Evolutionary conservation across 805 yeast species (phyloP).

Genomic region (Starmerella lactis-condensi): DNA sequence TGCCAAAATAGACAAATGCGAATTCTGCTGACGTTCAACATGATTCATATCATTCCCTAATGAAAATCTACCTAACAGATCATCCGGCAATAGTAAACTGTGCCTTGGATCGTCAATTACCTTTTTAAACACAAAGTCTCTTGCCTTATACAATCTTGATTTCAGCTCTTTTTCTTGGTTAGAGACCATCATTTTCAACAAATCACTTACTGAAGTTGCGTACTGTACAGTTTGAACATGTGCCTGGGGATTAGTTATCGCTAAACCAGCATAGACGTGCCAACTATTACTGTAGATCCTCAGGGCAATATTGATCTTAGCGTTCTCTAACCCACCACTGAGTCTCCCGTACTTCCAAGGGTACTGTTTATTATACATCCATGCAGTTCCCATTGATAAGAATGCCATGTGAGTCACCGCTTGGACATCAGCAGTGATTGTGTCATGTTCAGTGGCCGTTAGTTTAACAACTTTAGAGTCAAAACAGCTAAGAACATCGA

Average conservation of each 20-base stretch:
- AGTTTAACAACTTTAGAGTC: constrained; percentile 60
- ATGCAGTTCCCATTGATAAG: constrained; percentile 89
- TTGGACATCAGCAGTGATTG: constrained; percentile 93
- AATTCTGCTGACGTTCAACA: constrained; percentile 43
- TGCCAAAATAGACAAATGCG: constrained; percentile 73
- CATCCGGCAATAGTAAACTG: constrained; percentile 53
- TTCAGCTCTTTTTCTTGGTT: constrained; percentile 40
- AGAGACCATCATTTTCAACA: constrained; percentile 68
- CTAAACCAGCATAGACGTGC: constrained; percentile 97
- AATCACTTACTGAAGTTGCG: constrained; percentile 62
- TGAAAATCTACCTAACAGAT: constrained; percentile 63
- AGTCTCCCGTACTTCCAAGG: constrained; percentile 79
- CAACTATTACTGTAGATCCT: constrained; percentile 85
- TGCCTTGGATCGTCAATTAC: constrained; percentile 31
- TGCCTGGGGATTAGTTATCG: constrained; percentile 88
- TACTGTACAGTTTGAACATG: constrained; percentile 82
- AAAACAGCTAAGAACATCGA: constrained; percentile 47
- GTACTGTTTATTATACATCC: constrained; percentile 65
- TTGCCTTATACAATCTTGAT: constrained; percentile 45
- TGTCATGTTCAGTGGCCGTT: constrained; percentile 77
- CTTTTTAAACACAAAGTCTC: constrained; percentile 56
- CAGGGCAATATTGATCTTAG: constrained; percentile 80
- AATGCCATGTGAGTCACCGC: constrained; percentile 98
- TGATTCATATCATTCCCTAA: constrained; percentile 44
- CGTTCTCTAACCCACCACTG: constrained; percentile 90